Conservation (phyloP, 2,329 filamentous ascomycete species). For the Colletotrichum scovillei region DNA sequence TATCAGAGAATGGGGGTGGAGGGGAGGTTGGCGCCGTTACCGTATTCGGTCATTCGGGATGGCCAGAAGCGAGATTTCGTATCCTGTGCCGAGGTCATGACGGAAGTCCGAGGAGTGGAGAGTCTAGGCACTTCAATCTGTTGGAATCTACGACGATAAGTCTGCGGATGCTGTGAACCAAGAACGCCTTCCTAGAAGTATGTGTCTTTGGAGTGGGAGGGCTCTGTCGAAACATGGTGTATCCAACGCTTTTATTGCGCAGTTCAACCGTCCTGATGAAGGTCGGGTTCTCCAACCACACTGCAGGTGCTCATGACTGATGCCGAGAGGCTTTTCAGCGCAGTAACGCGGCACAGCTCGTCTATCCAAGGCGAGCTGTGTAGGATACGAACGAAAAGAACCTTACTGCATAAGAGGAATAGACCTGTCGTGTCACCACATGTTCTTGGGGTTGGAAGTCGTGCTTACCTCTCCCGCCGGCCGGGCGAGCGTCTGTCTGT, state of each 20-base stretch:
- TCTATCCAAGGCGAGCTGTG: background rate
- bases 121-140: background rate
- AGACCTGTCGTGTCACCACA: background rate
- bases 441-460: background rate
- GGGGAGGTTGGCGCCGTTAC: background rate
- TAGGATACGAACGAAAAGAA: background rate
- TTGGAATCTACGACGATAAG: background rate
- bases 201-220: background rate
- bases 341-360: slow-evolving; percentile 2
- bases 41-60: slow-evolving; percentile 24
- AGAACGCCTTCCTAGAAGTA: background rate
- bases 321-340: background rate
- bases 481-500: background rate
- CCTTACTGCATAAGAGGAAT: background rate
- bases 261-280: no score
- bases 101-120: slow-evolving; percentile 1
- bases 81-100: slow-evolving; percentile 13
- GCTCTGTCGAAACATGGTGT: no score
- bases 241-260: no score
- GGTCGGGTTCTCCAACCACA: background rate
- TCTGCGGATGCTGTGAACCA: background rate
- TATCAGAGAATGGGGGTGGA: background rate
- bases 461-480: background rate
- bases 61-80: slow-evolving; percentile 12
- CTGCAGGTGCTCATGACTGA: background rate